Evolutionary conservation across 2,329 filamentous ascomycete genomes (phyloP).

Genomic region (Talaromyces sp.): DNA sequence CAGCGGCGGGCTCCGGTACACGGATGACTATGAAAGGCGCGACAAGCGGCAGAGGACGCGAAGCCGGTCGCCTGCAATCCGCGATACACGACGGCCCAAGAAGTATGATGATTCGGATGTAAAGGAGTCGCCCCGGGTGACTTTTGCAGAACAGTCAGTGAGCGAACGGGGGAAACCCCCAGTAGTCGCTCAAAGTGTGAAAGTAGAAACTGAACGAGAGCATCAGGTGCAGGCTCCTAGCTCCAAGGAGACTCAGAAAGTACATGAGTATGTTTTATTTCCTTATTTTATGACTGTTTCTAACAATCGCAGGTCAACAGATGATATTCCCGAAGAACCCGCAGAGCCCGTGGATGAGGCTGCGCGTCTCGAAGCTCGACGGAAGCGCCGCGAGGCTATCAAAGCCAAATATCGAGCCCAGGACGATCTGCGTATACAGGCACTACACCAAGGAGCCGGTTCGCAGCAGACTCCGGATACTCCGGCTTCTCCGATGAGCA

Average conservation of each 20-base stretch:
- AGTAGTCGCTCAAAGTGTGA: constrained; percentile 55
- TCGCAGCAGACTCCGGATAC: constrained; percentile 46
- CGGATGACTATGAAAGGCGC: constrained; percentile 46
- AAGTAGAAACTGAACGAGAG: constrained; percentile 64
- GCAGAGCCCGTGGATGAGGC: constrained; percentile 69
- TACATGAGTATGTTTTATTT: not conserved
- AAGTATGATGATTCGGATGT: constrained; percentile 34
- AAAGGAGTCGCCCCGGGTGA: constrained; percentile 34
- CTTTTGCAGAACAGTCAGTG: constrained; percentile 55
- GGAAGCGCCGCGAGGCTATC: constrained; percentile 77
- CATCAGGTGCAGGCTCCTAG: constrained; percentile 51
- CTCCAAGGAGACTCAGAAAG: constrained; percentile 18
- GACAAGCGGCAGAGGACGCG: constrained; percentile 55
- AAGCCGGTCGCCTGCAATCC: constrained; percentile 42
- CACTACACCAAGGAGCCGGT: constrained; percentile 60
- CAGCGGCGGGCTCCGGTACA: constrained; percentile 40
- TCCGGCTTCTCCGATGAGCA: constrained; percentile 19
- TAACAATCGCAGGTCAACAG: not conserved
- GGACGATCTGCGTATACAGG: constrained; percentile 68
- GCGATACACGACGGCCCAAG: constrained; percentile 33
- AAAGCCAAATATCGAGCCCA: constrained; percentile 72
- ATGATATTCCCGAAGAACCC: constrained; percentile 30
- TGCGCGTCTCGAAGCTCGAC: constrained; percentile 76
- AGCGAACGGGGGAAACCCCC: constrained; percentile 59
- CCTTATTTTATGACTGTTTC: not conserved